Base-by-base conservation (phyloP, 257 asterid genomes). In the Cordia subcordata region DNA sequence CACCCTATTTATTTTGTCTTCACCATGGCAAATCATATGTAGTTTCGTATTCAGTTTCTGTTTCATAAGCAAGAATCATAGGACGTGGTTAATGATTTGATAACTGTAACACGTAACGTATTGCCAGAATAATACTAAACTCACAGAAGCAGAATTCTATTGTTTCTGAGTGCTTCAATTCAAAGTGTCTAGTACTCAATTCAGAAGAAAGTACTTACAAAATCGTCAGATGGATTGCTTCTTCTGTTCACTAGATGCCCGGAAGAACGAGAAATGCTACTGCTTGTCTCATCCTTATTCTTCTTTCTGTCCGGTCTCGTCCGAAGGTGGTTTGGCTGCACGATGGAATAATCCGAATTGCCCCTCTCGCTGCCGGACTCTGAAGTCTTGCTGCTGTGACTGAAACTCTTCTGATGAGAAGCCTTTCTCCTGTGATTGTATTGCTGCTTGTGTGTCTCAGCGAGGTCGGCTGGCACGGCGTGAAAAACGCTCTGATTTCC, bases 311-410 rank as follows among this genome's bases (percentile, higher is more conserved):
- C 71, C 8, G 81, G 67, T 63, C 64, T 72, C 60, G 62, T 68
- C 15, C 20, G 62, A 20, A 11, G 68, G 57, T 57, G 80, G 42
- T 57, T 44, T 27, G 65, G 67, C 54, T 51, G 71, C 40, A 20
- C n/a, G 11, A 9, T 23, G 1, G 84, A 68, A 21, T 16, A 42
- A 13, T 60, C 67, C 14, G 75, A 66, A 10, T 64, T 40, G 61
- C 71, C 62, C 50, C 61, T 72, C 1, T 58, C 78, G 52, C 79
- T 75, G 75, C 71, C 65, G 11, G 77, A 73, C 68, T 71, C 78
- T 1, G 80, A 72, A 23, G 71, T 35, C 22, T 52, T 27, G 15
- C 51, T 79, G 49, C 60, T 70, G 13, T 13, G 53, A 40, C 66
- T 49, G 5, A 45, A 21, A 59, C 66, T 71, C 27, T 71, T 74